Conservation (phyloP, 768 basidiomycete genomes). For the Austroboletus festivus region DNA sequence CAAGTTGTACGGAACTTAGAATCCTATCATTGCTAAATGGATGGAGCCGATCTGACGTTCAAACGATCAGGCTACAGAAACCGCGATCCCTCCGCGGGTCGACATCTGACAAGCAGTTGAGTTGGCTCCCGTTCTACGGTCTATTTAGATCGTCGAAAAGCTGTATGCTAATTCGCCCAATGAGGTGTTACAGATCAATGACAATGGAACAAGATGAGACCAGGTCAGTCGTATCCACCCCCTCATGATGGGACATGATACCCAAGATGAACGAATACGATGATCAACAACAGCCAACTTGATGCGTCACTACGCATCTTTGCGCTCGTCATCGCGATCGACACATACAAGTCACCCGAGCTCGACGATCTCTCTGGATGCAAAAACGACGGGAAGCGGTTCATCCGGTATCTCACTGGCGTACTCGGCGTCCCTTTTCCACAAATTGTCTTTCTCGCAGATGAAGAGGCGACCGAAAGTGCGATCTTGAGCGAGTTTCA, state of each 20-base stretch:
- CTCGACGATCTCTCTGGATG: slow-evolving; percentile 7
- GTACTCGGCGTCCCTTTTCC: slow-evolving; percentile 12
- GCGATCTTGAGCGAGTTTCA: slow-evolving; percentile 7
- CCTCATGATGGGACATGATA: too few relatives aligned
- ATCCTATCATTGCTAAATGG: too few relatives aligned
- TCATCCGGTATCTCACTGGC: slow-evolving; percentile 7
- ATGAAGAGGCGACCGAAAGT: slow-evolving; percentile 11
- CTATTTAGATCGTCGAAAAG: too few relatives aligned
- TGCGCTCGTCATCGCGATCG: slow-evolving; percentile 16
- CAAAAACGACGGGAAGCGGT: slow-evolving; percentile 16
- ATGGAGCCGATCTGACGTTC: too few relatives aligned
- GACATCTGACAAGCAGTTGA: slow-evolving; percentile 10
- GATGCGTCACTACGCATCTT: slow-evolving; percentile 13
- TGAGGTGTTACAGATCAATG: slow-evolving; percentile 4
- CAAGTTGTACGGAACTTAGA: slow-evolving; percentile 5
- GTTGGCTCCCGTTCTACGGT: too few relatives aligned
- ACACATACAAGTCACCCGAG: neutral
- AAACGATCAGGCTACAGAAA: slow-evolving; percentile 3
- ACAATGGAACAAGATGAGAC: neutral
- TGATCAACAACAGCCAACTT: neutral
- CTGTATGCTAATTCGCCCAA: neutral
- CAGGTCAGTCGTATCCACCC: slow-evolving; percentile 1
- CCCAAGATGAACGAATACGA: neutral
- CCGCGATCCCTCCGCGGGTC: neutral
- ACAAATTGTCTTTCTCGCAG: slow-evolving; percentile 13